Evolutionary conservation across 805 yeast species (phyloP), one percentile per base, ranked within the genome.

Genomic region (Yamadazyma scolyti): DNA sequence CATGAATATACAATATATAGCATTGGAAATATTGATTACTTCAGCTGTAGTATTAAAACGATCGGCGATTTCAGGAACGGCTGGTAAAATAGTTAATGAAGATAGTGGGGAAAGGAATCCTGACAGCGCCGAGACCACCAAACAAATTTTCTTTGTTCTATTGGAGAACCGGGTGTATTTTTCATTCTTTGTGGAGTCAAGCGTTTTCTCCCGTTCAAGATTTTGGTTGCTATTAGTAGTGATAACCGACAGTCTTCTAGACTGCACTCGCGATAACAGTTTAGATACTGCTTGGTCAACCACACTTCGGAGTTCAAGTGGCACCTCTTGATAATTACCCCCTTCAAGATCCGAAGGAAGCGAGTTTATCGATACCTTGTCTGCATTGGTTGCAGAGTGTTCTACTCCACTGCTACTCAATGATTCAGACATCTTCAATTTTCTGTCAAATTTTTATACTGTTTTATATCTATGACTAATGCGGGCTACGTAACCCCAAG

Each of bases 1-100:
- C 78, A 75, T 75, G 41, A 68, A 60, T 2, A 73, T 39, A 47
- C 67, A 68, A 46, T 68, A 73, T 9, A 70, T 54, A 2, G 77
- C 78, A 42, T 68, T 71, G 7, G 79, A 58, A 5, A 71, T 51
- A 36, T 69, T 73, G 40, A 75, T 66, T 10, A 71, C 48, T 9
- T 60, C 61, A 5, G 67, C 65, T 1, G 75, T 64, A 10, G 78
- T 71, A 34, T 65, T 34, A 47, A 73, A 69, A 12, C 50, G 44
- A 4, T 44, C 39, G 1, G 81, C 75, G 27, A 75, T 68, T 31
- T 60, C 65, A 1, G 74, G 60, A 9, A 73, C 69, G 2, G 78
- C 77, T 6, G 80, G 80, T 12, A 73, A 46, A 37, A 71, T 65
- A 4, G 75, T 65, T 40, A 69, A 47, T 4, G 67, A 55, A 2